phyloP scores from a whole-genome alignment of 805 yeast species.

The Lipomyces yamadae region DNA sequence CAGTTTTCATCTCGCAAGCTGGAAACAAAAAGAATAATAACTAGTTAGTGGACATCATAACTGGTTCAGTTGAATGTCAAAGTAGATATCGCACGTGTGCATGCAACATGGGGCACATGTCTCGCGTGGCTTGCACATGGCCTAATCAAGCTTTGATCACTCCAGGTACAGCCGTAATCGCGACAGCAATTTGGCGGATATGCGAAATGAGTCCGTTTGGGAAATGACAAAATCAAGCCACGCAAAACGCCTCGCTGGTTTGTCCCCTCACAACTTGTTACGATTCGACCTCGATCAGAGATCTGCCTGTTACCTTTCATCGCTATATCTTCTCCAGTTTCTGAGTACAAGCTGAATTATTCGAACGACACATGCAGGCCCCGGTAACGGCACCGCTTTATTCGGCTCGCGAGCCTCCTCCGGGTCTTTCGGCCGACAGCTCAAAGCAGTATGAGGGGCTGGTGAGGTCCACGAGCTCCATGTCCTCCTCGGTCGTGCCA shows the following conservation, averaged over 20 bases:
- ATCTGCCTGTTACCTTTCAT: background rate
- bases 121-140: background rate
- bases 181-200: background rate
- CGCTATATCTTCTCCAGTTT: background rate
- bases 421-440: background rate
- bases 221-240: background rate
- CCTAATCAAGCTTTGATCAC: background rate
- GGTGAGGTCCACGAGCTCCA: background rate
- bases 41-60: no score
- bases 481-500: background rate
- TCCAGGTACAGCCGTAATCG: background rate
- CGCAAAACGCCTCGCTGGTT: background rate
- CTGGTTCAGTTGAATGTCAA: no score
- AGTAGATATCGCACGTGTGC: no score
- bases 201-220: background rate
- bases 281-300: background rate
- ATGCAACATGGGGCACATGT: background rate
- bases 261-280: background rate
- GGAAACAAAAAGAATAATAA: no score
- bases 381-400: constrained; percentile 1
- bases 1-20: no score
- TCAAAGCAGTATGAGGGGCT: background rate
- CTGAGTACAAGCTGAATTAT: background rate
- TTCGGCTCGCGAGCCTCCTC: background rate
- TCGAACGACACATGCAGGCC: background rate